Base-by-base conservation (phyloP, 2,329 filamentous ascomycete genomes). In the Penicillium thymicola region DNA sequence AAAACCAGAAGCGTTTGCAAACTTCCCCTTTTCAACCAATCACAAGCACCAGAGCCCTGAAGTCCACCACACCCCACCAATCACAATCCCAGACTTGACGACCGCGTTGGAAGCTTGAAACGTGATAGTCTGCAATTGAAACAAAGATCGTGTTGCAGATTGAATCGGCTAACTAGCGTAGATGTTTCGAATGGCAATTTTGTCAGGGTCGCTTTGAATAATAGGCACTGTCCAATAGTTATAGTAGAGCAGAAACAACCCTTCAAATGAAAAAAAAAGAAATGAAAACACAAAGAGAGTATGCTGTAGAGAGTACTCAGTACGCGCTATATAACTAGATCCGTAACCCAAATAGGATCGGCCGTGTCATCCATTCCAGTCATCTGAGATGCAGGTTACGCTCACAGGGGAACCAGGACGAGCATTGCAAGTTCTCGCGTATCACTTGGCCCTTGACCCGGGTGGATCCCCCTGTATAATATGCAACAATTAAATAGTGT, bases 311-410 rank as follows among this genome's bases (percentile, higher is more conserved):
- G n/a, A 10, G 41, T 44, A 14, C 16, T n/a, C 21, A 34, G 56
- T 65, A 63, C 59, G 48, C 44, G 49, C 64, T 66, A 66, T 66
- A 66, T 66, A 65, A 45, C 38, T 34, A 27, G 27, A 21, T 42
- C 23, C 37, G 36, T 41, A n/a, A 11, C 28, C 47, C 18, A 57
- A 59, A 54, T 51, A 60, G 55, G 60, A 59, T 48, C 56, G 59
- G 55, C 13, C 43, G 46, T 53, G 59, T 59, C 54, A 41, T 58
- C 38, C 64, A 65, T 65, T 65, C 63, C 59, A 49, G 49, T 25
- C 50, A 60, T 61, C 52, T 58, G 11, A 48, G 41, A 53, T 46
- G 38, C 38, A 36, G 28, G 21, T 34, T 51, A 43, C 30, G 36
- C 34, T 38, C n/a, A 40, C n/a, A 28, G 36, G 43, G 44, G 25